Evolutionary conservation across 495 filamentous ascomycete species (phyloP).

Genomic region (Physcia stellaris): DNA sequence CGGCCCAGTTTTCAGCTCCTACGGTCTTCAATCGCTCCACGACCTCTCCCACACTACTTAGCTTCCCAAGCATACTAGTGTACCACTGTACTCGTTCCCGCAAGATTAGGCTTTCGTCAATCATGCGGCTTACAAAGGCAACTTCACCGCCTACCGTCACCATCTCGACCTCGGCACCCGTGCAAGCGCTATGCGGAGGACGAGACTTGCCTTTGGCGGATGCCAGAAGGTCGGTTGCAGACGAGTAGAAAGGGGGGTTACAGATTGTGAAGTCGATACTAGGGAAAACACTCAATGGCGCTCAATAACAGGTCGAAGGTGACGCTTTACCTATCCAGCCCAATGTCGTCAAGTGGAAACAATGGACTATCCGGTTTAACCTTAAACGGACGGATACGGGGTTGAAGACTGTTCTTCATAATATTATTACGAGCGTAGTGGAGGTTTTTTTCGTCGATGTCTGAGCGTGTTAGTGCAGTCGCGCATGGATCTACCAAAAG

Average conservation of each 20-base stretch:
- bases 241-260: conserved; percentile 89
- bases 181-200: conserved; percentile 65
- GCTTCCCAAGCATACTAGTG: conserved; percentile 80
- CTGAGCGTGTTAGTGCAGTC: conserved; percentile 22
- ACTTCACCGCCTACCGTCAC: conserved; percentile 75
- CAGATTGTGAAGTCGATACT: conserved; percentile 83
- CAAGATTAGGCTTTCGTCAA: conserved; percentile 56
- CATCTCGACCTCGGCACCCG: conserved; percentile 76
- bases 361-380: conserved; percentile 38
- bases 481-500: not conserved
- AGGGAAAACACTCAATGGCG: not conserved
- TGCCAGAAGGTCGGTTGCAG: conserved; percentile 49
- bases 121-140: conserved; percentile 60
- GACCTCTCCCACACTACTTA: conserved; percentile 52
- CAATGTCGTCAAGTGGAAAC: conserved; percentile 44
- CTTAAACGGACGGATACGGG: conserved; percentile 49
- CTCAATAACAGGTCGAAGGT: conserved; percentile 67
- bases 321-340: conserved; percentile 35
- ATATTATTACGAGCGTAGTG: conserved; percentile 52
- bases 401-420: conserved; percentile 43
- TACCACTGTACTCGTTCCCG: conserved; percentile 64
- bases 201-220: conserved; percentile 51
- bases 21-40: conserved; percentile 44
- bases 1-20: conserved; percentile 63
- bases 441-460: conserved; percentile 65